These are phyloP conservation scores for Termitomyces sp. DNA, from an alignment of 1,284 basidiomycete species.

Conservation along the genomic window DNA sequence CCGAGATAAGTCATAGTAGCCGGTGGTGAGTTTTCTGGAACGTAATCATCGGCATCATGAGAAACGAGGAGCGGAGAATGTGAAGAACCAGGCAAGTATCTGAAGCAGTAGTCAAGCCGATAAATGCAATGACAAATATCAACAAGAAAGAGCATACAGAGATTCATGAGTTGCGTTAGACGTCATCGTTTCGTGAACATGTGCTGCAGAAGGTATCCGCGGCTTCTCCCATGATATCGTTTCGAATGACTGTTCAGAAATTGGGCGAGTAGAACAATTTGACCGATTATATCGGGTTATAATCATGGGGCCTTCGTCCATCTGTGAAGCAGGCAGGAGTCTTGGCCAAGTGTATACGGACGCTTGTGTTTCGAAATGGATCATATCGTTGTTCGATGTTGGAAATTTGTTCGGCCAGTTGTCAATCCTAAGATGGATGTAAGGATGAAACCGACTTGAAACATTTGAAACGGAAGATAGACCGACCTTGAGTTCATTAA, in stretches of 20 bases:
- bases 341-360: conserved; percentile 35
- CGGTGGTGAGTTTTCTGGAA: background rate
- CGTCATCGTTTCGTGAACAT: background rate
- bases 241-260: background rate
- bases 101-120: background rate
- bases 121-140: background rate
- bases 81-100: background rate
- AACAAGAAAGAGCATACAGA: background rate
- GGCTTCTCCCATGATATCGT: background rate
- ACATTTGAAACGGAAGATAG: background rate
- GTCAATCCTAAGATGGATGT: background rate
- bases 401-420: background rate
- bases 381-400: conserved; percentile 8
- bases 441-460: background rate
- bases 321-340: conserved; percentile 26
- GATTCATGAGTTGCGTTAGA: background rate
- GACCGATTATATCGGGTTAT: conserved; percentile 16
- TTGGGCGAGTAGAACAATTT: background rate
- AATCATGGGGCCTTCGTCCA: conserved; percentile 18
- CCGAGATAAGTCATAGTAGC: background rate
- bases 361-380: conserved; percentile 26
- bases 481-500: background rate
- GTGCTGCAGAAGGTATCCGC: background rate
- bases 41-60: background rate
- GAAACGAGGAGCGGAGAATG: background rate